Conservation (phyloP, 495 filamentous ascomycete species). For the Tuber aestivum region DNA sequence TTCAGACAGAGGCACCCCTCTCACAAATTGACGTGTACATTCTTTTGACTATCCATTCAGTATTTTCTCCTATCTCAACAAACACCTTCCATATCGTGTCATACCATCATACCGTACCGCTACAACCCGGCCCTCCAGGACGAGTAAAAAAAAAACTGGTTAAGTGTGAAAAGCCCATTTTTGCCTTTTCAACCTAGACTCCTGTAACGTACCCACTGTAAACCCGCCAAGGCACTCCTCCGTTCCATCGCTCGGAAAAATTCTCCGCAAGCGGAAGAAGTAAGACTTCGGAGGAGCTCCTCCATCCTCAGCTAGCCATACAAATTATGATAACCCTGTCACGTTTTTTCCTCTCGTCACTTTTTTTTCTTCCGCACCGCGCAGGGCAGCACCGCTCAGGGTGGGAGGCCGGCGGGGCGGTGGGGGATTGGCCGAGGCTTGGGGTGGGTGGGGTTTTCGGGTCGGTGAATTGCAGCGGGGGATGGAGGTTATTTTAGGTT, state of each 20-base stretch:
- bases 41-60: neutral
- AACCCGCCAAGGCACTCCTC: neutral
- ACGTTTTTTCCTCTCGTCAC: neutral
- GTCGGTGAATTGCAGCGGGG: neutral
- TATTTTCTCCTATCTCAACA: neutral
- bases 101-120: neutral
- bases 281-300: neutral
- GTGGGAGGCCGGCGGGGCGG: conserved; percentile 2
- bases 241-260: neutral
- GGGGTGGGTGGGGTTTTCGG: neutral
- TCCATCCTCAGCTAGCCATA: neutral
- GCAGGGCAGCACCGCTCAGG: neutral
- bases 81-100: neutral
- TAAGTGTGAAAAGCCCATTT: neutral
- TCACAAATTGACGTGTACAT: neutral
- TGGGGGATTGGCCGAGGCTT: neutral
- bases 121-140: neutral
- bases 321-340: neutral
- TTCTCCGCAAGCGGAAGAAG: conserved; percentile 1
- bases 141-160: neutral
- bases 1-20: neutral
- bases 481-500: neutral
- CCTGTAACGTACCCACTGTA: neutral
- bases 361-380: neutral
- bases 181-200: neutral